Percentiles rank a stretch among this genome's conserved stretches.
Evolutionary conservation across 1,139 yeast genomes (phyloP).

Genomic region (Scheffersomyces insectosa): DNA sequence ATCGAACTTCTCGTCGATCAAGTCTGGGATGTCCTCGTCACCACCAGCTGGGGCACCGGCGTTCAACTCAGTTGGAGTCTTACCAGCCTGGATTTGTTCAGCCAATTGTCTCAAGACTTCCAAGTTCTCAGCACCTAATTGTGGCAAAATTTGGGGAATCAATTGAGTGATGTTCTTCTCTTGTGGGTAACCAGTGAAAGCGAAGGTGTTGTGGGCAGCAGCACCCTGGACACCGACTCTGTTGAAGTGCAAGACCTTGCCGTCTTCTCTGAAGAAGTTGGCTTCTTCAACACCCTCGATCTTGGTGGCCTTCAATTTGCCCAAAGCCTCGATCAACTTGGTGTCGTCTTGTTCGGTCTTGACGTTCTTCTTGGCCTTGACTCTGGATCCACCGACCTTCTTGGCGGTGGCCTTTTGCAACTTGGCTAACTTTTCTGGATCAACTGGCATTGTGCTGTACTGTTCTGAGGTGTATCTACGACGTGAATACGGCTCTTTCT

Average conservation of each 20-base stretch:
- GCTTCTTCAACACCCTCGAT: conserved; percentile 93
- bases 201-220: conserved; percentile 86
- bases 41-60: conserved; percentile 52
- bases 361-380: conserved; percentile 68
- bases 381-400: conserved; percentile 91
- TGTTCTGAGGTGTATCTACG: too few relatives aligned
- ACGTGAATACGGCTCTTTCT: too few relatives aligned
- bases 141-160: conserved; percentile 93
- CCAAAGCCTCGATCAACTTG: conserved; percentile 86
- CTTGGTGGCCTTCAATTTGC: conserved; percentile 87
- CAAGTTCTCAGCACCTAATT: conserved; percentile 95
- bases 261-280: conserved; percentile 96
- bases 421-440: conserved; percentile 85
- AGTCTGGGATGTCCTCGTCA: conserved; percentile 86
- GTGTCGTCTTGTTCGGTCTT: conserved; percentile 80
- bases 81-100: conserved; percentile 75
- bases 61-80: conserved; percentile 46
- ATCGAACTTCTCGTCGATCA: conserved; percentile 94
- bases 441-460: conserved; percentile 62
- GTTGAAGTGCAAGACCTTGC: conserved; percentile 93
- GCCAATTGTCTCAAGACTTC: conserved; percentile 89
- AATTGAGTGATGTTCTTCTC: conserved; percentile 91
- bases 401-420: conserved; percentile 72
- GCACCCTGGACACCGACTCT: conserved; percentile 95
- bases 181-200: conserved; percentile 94